Evolutionary conservation across 2,329 filamentous ascomycete species (phyloP), one percentile per base, ranked within the genome.

Genomic region (Aspergillus transmontanensis): DNA sequence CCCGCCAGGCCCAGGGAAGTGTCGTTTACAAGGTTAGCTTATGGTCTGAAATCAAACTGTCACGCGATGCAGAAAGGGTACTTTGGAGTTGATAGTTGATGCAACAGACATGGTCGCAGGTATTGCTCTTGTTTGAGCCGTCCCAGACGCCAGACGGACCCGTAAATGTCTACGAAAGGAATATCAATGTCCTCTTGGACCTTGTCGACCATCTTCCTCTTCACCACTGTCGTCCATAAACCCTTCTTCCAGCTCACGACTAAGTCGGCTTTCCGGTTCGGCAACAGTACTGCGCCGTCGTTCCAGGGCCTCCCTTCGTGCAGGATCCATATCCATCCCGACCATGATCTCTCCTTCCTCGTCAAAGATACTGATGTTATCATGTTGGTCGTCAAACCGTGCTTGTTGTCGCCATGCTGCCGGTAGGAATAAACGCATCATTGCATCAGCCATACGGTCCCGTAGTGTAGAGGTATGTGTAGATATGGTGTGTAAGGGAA

Each of bases 231-330:
- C 89, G 74, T 92, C 90, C 78, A 87, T 86, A 73, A 92, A 92
- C 0, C 89, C 90, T 71, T 90, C 85, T 75, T 94, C 91, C 58
- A 94, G 77, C 81, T 96, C 93, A 78, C 92, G 84, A 75, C 92
- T 94, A 65, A 96, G 72, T 66, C 93, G 84, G 69, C 86, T 73
- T 70, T 76, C 76, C 56, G 66, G 77, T 36, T 76, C 76, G n/a
- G 69, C 69, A 39, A 69, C 80, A 72, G 56, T 78, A 79, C 60
- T 82, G 78, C 61, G 83, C 81, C 67, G 71, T 71, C 75, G 73
- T 67, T 78, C 74, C 64, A 83, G 65, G 3, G 78, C 81, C 64
- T 81, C 80, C 57, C 82, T 73, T 45, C 80, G 74, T 28, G 76
- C 69, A 11, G 77, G 71, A 66, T 87, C 81, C 46, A 90, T 85